Evolutionary conservation across 345 rosid species (phyloP), one percentile per base, ranked within the genome.

Genomic region (Chamaenerion angustifolium): DNA sequence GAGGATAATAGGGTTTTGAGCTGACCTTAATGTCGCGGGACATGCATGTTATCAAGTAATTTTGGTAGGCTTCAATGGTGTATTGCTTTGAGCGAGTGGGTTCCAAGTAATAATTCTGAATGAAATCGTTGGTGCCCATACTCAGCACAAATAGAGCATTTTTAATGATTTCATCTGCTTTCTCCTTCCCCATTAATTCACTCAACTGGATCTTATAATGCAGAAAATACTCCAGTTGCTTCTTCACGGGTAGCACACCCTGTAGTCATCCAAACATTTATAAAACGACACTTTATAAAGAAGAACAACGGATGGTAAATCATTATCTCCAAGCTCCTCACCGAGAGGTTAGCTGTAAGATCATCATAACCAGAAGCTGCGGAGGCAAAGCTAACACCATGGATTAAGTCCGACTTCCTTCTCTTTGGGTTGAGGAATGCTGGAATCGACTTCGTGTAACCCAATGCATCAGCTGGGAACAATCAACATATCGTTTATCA

Each of bases 351-450:
- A 42, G 97, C 95, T 11, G 97, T 88, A 47, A 82, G 71, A 45
- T 80, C 89, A 40, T 88, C 94, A 23, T 85, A 89, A 21, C 97
- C 97, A 15, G 97, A 82, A 68, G 72, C 97, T 15, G 97, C 90
- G 10, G 97, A 89, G 44, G 93, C 95, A 61, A 89, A 85, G 61
- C 97, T 89, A 53, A 80, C 93, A 13, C 95, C 95, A 46, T 69
- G 78, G 50, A 68, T 46, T 45, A 89, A 53, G 49, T 85, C 79
- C 11, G 27, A n/a, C 44, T 57, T 61, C 37, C 65, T 82, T 57
- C 79, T 43, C 14, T 58, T 57, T 47, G 81, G 76, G 63, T 80
- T 81, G 27, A 85, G 93, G 66, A 72, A 88, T 15, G 85, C 87
- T 15, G 93, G 82, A 52, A 85, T 54, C 8, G 60, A 62, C 53